Conservation (phyloP, 2,329 filamentous ascomycete species). For the Botrytis fragariae region DNA sequence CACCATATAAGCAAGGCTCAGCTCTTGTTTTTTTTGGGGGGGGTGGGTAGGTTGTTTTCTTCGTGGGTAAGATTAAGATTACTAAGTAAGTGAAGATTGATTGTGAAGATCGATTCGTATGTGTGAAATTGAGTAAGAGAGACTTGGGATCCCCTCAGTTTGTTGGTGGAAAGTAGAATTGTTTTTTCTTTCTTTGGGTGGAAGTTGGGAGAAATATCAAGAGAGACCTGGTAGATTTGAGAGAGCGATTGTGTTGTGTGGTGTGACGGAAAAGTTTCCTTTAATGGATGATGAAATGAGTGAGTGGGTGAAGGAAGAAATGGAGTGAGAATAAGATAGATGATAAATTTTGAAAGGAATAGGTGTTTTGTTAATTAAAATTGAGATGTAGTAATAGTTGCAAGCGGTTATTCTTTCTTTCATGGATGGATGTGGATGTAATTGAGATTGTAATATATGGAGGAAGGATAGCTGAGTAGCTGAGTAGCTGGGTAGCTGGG, state of each 20-base stretch:
- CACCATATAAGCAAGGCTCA: constrained; percentile 36
- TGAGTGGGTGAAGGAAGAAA: not conserved
- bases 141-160: not conserved
- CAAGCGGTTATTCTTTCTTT: not conserved
- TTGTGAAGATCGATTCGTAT: not conserved
- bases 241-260: not conserved
- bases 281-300: not conserved
- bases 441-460: not conserved
- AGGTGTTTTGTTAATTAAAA: not conserved
- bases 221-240: not conserved
- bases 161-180: not conserved
- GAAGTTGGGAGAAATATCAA: not conserved
- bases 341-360: not conserved
- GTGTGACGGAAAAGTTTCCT: not conserved
- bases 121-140: not conserved
- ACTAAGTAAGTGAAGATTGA: not conserved
- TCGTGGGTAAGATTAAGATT: not conserved
- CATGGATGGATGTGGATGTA: not conserved
- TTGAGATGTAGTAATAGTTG: not conserved
- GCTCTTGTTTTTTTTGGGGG: constrained; percentile 22
- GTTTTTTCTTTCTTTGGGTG: not conserved
- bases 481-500: not conserved
- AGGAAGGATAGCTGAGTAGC: not conserved
- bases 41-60: not conserved
- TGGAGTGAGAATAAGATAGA: not conserved